These are phyloP conservation scores for Isatis tinctoria DNA, from an alignment of 345 rosid genomes.

Conservation along the genomic window DNA sequence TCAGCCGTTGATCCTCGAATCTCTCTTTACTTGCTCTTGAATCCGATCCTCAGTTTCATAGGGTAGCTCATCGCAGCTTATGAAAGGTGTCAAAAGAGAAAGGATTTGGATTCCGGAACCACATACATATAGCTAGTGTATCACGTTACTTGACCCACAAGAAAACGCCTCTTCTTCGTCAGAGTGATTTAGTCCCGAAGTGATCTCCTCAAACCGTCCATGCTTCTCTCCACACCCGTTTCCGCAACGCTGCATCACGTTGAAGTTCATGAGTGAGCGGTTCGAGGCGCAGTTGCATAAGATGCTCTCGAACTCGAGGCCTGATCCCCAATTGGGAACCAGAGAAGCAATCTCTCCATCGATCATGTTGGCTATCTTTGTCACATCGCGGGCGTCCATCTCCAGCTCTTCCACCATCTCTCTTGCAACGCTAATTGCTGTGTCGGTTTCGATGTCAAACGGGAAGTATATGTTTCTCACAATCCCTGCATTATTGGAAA, in stretches of 20 bases:
- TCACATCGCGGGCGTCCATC: slow-evolving; percentile 71
- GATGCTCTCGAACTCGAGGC: slow-evolving; percentile 34
- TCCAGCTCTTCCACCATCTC: slow-evolving; percentile 97
- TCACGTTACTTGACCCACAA: slow-evolving; percentile 14
- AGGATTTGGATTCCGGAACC: slow-evolving; percentile 33
- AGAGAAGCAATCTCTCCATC: slow-evolving; percentile 79
- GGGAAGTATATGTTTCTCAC: slow-evolving; percentile 87
- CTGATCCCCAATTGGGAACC: slow-evolving; percentile 69
- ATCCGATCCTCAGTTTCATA: slow-evolving; percentile 15
- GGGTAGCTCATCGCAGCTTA: background rate
- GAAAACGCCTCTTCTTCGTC: slow-evolving; percentile 45
- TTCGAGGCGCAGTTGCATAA: slow-evolving; percentile 60
- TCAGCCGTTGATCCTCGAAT: slow-evolving; percentile 37
- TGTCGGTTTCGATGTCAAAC: slow-evolving; percentile 65
- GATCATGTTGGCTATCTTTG: slow-evolving; percentile 80
- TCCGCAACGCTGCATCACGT: slow-evolving; percentile 47
- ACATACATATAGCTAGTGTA: slow-evolving; percentile 15
- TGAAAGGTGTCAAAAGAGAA: background rate
- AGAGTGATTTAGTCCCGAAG: slow-evolving; percentile 48
- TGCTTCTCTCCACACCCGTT: slow-evolving; percentile 72
- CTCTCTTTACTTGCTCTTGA: slow-evolving; percentile 29
- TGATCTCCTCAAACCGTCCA: slow-evolving; percentile 83
- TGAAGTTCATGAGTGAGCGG: slow-evolving; percentile 47
- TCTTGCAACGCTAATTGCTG: slow-evolving; percentile 84
- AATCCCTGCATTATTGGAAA: slow-evolving; percentile 42